Conservation (phyloP, 2,329 filamentous ascomycete species). For the Atkinsonella hypoxylon region DNA sequence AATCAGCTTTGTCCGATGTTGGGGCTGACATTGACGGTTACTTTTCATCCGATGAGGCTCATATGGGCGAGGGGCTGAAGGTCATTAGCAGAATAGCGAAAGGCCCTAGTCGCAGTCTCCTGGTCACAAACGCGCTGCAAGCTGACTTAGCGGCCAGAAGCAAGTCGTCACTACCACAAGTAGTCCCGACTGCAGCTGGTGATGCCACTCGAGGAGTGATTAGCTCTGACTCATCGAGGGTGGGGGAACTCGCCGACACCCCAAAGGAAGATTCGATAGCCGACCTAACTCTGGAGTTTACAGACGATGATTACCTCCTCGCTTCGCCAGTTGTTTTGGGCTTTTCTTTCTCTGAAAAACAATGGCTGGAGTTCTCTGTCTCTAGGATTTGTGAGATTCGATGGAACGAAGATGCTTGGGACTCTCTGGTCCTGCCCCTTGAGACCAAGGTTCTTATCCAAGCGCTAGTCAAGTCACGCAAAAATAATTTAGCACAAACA, state of each 20-base stretch:
- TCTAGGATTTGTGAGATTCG: slow-evolving; percentile 68
- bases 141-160: slow-evolving; percentile 20
- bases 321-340: slow-evolving; percentile 76
- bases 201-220: slow-evolving; percentile 9
- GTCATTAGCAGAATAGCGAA: neutral
- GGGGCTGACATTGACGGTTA: slow-evolving; percentile 18
- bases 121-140: slow-evolving; percentile 17
- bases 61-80: slow-evolving; percentile 25
- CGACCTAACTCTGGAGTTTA: slow-evolving; percentile 41
- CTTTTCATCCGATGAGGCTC: slow-evolving; percentile 27
- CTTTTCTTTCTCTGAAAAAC: slow-evolving; percentile 78
- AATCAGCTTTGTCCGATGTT: slow-evolving; percentile 33
- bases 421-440: slow-evolving; percentile 60
- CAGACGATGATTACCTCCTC: slow-evolving; percentile 73
- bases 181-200: slow-evolving; percentile 24
- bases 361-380: slow-evolving; percentile 82
- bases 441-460: slow-evolving; percentile 53
- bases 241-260: slow-evolving; percentile 4
- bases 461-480: slow-evolving; percentile 74
- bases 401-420: slow-evolving; percentile 76
- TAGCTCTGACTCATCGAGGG: slow-evolving; percentile 1
- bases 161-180: slow-evolving; percentile 41
- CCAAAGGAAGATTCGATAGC: slow-evolving; percentile 9
- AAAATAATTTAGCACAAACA: slow-evolving; percentile 66
- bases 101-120: slow-evolving; percentile 10